Percentiles rank a stretch among this genome's conserved stretches.
Evolutionary conservation across 2,329 filamentous ascomycete genomes (phyloP).

Genomic region (Aureobasidium melanogenum): DNA sequence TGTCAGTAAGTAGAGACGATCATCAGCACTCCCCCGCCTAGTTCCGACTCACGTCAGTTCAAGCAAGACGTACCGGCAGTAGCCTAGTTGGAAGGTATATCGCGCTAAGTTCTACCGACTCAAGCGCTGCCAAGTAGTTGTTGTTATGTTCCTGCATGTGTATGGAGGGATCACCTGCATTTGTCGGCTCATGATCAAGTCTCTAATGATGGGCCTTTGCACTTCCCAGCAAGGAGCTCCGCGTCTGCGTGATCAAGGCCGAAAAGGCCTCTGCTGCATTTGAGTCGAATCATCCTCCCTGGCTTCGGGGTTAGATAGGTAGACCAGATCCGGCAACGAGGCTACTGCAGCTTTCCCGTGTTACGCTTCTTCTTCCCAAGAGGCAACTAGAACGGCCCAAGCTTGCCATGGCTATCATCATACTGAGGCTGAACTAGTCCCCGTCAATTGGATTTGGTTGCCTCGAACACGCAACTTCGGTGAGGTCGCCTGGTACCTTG

Average conservation of each 20-base stretch:
- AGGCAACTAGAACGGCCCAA: constrained; percentile 4
- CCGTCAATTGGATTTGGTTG: constrained; percentile 7
- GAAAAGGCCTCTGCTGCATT: constrained; percentile 9
- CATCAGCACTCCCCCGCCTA: constrained; percentile 7
- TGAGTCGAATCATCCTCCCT: constrained; percentile 11
- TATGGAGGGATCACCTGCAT: constrained; percentile 10
- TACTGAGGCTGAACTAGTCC: constrained; percentile 12
- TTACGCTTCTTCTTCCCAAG: constrained; percentile 5
- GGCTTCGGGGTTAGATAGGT: constrained; percentile 10
- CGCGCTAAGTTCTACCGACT: constrained; percentile 8
- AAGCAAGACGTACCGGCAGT: constrained; percentile 10
- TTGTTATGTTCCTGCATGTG: constrained; percentile 10
- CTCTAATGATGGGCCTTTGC: constrained; percentile 4
- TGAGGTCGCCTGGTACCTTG: constrained; percentile 8
- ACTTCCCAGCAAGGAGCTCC: constrained; percentile 11
- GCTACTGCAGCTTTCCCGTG: constrained; percentile 12
- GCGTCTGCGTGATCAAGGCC: constrained; percentile 12
- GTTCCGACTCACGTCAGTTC: not conserved
- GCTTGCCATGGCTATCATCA: constrained; percentile 6
- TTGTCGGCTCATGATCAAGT: constrained; percentile 7
- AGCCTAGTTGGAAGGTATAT: not conserved
- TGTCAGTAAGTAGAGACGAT: constrained; percentile 9
- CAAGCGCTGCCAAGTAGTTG: constrained; percentile 8
- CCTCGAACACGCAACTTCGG: constrained; percentile 11
- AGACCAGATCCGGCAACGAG: constrained; percentile 7